Evolutionary conservation across 1,139 yeast genomes (phyloP).

Genomic region (Wickerhamiella infanticola): DNA sequence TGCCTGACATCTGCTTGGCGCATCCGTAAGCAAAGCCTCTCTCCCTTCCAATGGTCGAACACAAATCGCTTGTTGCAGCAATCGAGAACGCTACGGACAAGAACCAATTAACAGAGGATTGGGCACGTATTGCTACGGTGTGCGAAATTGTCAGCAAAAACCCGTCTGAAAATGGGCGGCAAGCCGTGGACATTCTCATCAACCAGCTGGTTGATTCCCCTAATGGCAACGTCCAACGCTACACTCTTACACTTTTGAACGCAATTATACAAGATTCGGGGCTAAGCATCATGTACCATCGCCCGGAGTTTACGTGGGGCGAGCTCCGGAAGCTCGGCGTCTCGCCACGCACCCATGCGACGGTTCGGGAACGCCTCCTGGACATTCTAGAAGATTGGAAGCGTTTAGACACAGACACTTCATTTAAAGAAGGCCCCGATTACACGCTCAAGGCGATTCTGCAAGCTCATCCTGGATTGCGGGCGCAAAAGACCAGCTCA

Average conservation of each 20-base stretch:
- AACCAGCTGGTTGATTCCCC: conserved; percentile 38
- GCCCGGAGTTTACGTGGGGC: conserved; percentile 39
- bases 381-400: conserved; percentile 46
- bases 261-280: conserved; percentile 92
- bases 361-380: conserved; percentile 50
- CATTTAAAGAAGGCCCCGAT: neutral
- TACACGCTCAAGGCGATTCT: neutral
- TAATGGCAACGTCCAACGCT: conserved; percentile 70
- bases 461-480: neutral
- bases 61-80: neutral
- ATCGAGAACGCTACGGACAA: conserved; percentile 60
- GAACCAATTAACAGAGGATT: conserved; percentile 67
- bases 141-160: conserved; percentile 65
- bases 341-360: conserved; percentile 44
- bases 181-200: conserved; percentile 32
- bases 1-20: no score
- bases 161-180: conserved; percentile 48
- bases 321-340: conserved; percentile 40
- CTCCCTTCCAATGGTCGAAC: neutral
- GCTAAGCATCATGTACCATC: conserved; percentile 13
- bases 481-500: neutral
- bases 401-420: neutral
- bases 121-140: conserved; percentile 68
- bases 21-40: no score
- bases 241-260: conserved; percentile 53